Conservation (phyloP, 768 basidiomycete genomes). For the Tylopilus sp. region DNA sequence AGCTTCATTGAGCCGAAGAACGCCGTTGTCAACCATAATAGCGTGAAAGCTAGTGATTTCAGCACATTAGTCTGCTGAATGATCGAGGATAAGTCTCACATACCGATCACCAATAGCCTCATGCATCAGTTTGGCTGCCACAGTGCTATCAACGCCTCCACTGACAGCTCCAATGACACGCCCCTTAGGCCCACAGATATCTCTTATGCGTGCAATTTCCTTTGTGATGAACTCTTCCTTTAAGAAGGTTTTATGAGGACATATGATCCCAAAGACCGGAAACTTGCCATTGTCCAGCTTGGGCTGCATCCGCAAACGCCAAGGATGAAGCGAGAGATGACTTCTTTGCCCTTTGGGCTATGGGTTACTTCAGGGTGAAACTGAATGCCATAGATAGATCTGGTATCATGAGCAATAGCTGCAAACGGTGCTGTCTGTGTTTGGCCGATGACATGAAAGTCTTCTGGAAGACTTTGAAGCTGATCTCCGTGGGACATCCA, state of each 20-base stretch:
- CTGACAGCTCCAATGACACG: slow-evolving; percentile 98
- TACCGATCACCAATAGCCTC: slow-evolving; percentile 96
- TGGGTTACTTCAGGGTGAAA: slow-evolving; percentile 99
- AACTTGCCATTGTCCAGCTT: slow-evolving; percentile 90
- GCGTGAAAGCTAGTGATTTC: slow-evolving; percentile 78
- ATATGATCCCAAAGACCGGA: slow-evolving; percentile 2
- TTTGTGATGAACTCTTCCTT: slow-evolving; percentile 98
- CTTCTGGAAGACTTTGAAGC: slow-evolving; percentile 70
- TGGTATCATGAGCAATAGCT: slow-evolving; percentile 86
- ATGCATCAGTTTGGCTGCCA: slow-evolving; percentile 99
- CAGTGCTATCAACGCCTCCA: slow-evolving; percentile 96
- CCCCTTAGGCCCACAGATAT: slow-evolving; percentile 91
- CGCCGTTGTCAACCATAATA: slow-evolving; percentile 99
- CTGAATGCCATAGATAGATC: slow-evolving; percentile 93
- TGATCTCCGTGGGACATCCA: slow-evolving; percentile 99
- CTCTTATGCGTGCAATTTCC: slow-evolving; percentile 88
- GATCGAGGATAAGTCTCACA: neutral
- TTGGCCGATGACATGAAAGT: slow-evolving; percentile 85
- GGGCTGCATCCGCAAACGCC: slow-evolving; percentile 77
- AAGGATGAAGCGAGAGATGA: slow-evolving; percentile 81
- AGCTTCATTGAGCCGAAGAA: slow-evolving; percentile 88
- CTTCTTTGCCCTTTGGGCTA: slow-evolving; percentile 81
- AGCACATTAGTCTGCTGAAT: neutral
- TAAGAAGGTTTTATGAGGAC: neutral
- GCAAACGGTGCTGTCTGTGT: slow-evolving; percentile 89